Base-by-base conservation (phyloP, 805 yeast species). In the Yamadazyma kitorensis region DNA sequence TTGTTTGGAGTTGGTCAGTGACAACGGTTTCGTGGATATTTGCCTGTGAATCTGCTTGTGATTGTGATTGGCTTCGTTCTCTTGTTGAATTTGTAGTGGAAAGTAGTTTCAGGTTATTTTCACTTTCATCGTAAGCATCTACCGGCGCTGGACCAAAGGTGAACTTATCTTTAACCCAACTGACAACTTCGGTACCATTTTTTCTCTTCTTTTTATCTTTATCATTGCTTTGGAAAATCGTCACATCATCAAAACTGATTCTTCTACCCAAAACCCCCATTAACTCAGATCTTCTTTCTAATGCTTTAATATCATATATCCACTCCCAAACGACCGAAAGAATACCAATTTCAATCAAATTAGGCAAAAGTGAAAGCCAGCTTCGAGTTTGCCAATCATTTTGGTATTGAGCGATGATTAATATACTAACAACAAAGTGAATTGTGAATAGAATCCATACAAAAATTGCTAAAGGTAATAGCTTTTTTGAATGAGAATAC, bases 281-380 rank as follows among this genome's bases (percentile, higher is more conserved):
- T 31, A 70, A 59, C 41, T 81, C 86, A 18, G 61, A 53, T 20
- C 67, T 55, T 40, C 68, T 64, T 41, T 77, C 81, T 27, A 74
- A 49, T 12, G 64, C 48, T 41, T 74, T 70, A 26, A 79, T 76
- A 27, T 76, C 70, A 46, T 64, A 73, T 7, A 78, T 54, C 82
- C 86, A 78, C 55, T 81, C 86, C 82, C 85, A 80, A 1, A 78
- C 65, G 16, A 76, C 62, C 1, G 80, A 73, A 12, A 72, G 58
- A 4, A 77, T 55, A 22, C 76, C 64, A 11, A 78, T 64, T 30
- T 74, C 72, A 5, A 76, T 47, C 25, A 78, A 40, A 25, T 41
- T 65, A 3, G 72, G 61, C 9, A 68, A 47, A 4, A 74, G 58
- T 19, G 64, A 59, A 0, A 71, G 55, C 50, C 83, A 67, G 67